Base-by-base conservation (phyloP, 2,329 filamentous ascomycete species). In the Corniculantispora saksenae region DNA sequence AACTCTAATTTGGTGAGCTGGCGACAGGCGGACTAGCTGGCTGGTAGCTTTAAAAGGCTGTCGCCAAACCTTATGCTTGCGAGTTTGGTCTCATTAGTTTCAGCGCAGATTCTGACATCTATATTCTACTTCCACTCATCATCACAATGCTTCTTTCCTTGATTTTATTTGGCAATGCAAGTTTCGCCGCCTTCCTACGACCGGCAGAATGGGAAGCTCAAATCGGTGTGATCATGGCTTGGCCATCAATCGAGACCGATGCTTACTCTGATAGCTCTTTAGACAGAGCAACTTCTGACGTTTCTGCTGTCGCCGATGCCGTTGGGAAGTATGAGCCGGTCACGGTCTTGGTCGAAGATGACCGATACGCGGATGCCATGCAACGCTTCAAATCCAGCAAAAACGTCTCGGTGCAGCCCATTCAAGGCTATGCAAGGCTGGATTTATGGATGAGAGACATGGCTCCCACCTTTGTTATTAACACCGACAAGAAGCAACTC, bases 391-490 rank as follows among this genome's bases (percentile, higher is more conserved):
- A 8, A 67, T 67, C 29, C 23, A 29, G 56, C 25, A 38, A 61
- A 1, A 67, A 56, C 7, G 48, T 69, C 17, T 15, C 12, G 1
- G 13, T 67, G 1, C 47, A 63, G 1, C 43, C 29, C 2, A 38
- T 69, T 65, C 7, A 65, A 56, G 40, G 59, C 29, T 63, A 63
- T 32, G 0, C 40, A 15, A 43, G 65, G 56, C 23, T 66, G 56
- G 48, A 75, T 15, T 66, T 75, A 15, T 75, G 73, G 73, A 67
- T 73, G 48, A 69, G 74, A 3, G 72, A 75, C 60, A 68, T 71
- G 45, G 73, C 68, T 2, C 71, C 72, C 0, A 64, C 70, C 1
- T 69, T 73, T 60, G 70, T 70, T 17, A 3, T 56, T 5, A 51
- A 66, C 45, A 51, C 55, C 1, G 43, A 15, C 10, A 1, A 10